Evolutionary conservation across 768 basidiomycete genomes (phyloP).

Genomic region (Lactifluus echinatus): DNA sequence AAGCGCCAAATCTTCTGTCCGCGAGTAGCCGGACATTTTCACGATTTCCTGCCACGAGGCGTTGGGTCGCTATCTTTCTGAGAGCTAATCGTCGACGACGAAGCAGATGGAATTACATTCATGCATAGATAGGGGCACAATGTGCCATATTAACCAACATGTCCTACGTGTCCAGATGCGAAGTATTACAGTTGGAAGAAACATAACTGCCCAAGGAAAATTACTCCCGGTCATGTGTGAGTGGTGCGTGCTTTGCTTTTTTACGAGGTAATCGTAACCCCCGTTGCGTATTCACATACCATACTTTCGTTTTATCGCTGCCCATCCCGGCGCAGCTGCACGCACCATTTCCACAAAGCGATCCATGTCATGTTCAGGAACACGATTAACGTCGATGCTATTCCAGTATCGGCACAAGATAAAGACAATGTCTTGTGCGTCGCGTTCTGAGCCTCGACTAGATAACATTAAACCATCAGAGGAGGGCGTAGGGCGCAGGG

Average conservation of each 20-base stretch:
- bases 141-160: constrained; percentile 5
- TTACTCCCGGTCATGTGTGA: constrained; percentile 8
- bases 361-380: constrained; percentile 80
- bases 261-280: constrained; percentile 1
- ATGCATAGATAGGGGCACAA: neutral
- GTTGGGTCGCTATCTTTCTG: neutral
- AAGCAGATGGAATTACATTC: neutral
- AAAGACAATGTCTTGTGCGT: constrained; percentile 71
- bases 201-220: constrained; percentile 6
- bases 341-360: constrained; percentile 54
- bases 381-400: constrained; percentile 75
- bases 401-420: constrained; percentile 72
- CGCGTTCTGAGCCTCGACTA: constrained; percentile 61
- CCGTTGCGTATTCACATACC: constrained; percentile 36
- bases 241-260: constrained; percentile 5
- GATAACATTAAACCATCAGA: constrained; percentile 3
- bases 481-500: constrained; percentile 3
- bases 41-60: constrained; percentile 9
- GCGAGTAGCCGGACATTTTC: constrained; percentile 1
- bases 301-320: constrained; percentile 66
- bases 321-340: constrained; percentile 64
- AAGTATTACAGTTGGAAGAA: constrained; percentile 1
- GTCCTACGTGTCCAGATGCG: constrained; percentile 5
- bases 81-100: neutral
- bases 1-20: constrained; percentile 4